Percentiles rank a stretch among this genome's conserved stretches.
phyloP scores from a whole-genome alignment of 75 land plant species.

The Pseudotsuga menziesii region DNA sequence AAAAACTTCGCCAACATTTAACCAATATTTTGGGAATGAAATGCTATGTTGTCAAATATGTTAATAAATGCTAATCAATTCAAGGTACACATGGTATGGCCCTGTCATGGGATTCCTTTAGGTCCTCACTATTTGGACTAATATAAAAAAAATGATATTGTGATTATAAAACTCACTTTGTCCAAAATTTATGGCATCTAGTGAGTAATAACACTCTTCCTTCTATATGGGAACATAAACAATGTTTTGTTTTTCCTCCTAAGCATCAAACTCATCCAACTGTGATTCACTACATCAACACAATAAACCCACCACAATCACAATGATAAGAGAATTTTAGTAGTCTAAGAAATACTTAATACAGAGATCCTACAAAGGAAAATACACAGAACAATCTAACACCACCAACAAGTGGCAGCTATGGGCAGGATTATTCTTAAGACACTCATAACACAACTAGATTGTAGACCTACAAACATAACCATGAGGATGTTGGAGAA shows the following conservation, averaged over 20 bases:
- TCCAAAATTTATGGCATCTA: neutral
- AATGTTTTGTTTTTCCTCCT: neutral
- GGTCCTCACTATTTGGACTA: neutral
- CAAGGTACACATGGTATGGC: neutral
- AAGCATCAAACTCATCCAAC: neutral
- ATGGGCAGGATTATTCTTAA: neutral
- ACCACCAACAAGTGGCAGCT: neutral
- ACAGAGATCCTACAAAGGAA: neutral
- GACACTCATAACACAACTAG: neutral
- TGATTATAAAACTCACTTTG: neutral
- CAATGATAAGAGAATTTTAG: neutral
- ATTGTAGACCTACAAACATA: too few relatives aligned
- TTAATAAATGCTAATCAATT: neutral
- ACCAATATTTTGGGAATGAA: too few relatives aligned
- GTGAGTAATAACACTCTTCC: neutral
- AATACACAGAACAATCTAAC: neutral
- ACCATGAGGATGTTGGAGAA: conserved; percentile 46
- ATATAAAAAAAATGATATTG: neutral
- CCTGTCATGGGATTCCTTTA: neutral
- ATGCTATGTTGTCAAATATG: neutral
- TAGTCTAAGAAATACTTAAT: too few relatives aligned
- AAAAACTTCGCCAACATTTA: too few relatives aligned
- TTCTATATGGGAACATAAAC: neutral
- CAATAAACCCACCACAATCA: neutral
- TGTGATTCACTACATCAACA: neutral